Evolutionary conservation across 2,329 filamentous ascomycete genomes (phyloP), one percentile per base, ranked within the genome.

Genomic region (Diplodia seriata): DNA sequence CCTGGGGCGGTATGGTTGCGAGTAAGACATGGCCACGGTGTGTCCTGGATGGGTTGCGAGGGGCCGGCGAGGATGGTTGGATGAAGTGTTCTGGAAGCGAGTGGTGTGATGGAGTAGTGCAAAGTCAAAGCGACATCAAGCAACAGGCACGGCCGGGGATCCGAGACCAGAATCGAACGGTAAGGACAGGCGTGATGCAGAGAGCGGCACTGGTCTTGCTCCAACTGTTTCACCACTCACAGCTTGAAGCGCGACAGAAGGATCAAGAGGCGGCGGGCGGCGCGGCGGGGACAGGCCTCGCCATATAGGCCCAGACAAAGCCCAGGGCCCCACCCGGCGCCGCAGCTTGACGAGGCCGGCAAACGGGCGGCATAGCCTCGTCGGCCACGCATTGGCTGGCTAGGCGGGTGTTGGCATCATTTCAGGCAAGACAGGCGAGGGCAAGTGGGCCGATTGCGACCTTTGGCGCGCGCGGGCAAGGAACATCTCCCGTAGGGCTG

Each of bases 401-500:
- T 38, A 0, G n/a, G 40, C 57, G 57, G 57, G 43, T 20, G 43
- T 49, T 49, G 26, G 43, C 40, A 50, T 62, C 40, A 18, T 33
- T 49, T 62, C 56, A 15, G 57, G 57, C 57, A 50, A 62, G 23
- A 50, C 26, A 33, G 57, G 57, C 57, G 57, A 62, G 57, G 43
- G 43, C 26, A 20, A 62, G 57, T 62, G 40, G 57, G 57, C 57
- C 57, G 57, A 62, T 62, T n/a, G 56, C 56, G 56, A 49, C 31
- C 9, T 33, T 33, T 33, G 31, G 31, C 31, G 31, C 31, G 31
- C 31, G 31, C 31, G 31, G 31, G 31, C 31, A 33, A 33, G 40
- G 57, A 50, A 62, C 43, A 62, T 62, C 57, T 62, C 57, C 57
- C 57, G 57, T 62, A 62, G 57, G 57, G 57, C 57, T 62, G 57